Conservation (phyloP, 257 asterid genomes). For the Solanum clarkiae region DNA sequence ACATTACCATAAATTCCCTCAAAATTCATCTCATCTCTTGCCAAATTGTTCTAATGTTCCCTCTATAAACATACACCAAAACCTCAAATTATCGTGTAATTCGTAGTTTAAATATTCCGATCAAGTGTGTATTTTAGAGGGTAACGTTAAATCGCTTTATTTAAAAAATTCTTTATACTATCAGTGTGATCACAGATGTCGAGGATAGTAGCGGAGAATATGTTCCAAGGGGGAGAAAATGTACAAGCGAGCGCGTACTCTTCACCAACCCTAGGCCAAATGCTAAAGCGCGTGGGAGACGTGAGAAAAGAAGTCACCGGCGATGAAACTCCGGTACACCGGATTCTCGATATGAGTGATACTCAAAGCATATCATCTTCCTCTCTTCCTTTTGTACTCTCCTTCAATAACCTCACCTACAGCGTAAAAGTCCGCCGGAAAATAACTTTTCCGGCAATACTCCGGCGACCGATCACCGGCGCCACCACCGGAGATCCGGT, state of each 20-base stretch:
- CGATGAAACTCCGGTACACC: constrained; percentile 71
- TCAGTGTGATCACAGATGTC: constrained; percentile 5
- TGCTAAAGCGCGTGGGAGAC: constrained; percentile 22
- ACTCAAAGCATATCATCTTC: not conserved
- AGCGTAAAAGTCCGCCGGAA: constrained; percentile 28
- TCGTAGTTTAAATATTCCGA: not conserved
- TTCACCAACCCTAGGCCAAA: constrained; percentile 27
- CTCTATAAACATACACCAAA: not conserved
- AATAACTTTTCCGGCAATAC: not conserved
- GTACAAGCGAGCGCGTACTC: not conserved
- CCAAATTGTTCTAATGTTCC: not conserved
- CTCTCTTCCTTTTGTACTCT: constrained; percentile 49
- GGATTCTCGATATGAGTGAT: constrained; percentile 35
- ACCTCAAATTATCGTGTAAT: not conserved
- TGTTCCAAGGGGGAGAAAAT: constrained; percentile 3
- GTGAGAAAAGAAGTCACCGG: constrained; percentile 43
- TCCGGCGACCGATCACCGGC: not conserved
- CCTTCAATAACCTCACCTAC: constrained; percentile 54
- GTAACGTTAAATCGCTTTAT: not conserved
- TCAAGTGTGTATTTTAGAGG: not conserved
- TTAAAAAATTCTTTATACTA: not conserved
- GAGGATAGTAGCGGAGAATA: constrained; percentile 12
- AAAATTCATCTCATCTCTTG: not conserved
- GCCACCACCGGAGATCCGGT: not conserved
- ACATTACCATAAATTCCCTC: not conserved